Conservation (phyloP, 306 rosid species). For the Prunus padus region DNA sequence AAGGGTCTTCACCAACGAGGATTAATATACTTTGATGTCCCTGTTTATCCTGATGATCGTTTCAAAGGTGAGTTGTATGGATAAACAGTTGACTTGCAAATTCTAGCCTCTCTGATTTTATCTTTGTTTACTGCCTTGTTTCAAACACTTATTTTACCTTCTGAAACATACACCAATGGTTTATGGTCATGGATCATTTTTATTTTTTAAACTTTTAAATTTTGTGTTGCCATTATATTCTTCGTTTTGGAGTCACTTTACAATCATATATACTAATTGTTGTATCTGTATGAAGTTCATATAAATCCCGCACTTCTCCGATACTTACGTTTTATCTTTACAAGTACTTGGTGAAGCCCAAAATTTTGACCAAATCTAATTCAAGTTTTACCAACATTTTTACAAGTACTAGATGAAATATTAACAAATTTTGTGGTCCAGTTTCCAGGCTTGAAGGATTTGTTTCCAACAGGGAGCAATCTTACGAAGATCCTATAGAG, state of each 20-base stretch:
- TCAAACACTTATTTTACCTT: conserved; percentile 1
- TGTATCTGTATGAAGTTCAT: not conserved
- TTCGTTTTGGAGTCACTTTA: not conserved
- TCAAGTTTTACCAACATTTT: no score
- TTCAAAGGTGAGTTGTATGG: conserved; percentile 58
- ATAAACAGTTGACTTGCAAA: conserved; percentile 11
- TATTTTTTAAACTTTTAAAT: not conserved
- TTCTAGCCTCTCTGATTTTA: not conserved
- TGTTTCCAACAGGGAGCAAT: conserved; percentile 98
- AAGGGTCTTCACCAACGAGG: conserved; percentile 70
- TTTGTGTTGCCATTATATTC: not conserved
- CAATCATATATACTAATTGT: not conserved
- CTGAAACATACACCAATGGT: not conserved
- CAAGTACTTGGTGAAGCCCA: conserved; percentile 1
- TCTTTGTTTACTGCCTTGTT: conserved; percentile 1
- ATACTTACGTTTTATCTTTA: not conserved
- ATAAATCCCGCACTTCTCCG: not conserved
- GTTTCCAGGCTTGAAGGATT: conserved; percentile 98
- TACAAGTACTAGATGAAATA: conserved; percentile 3
- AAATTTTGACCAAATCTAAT: not conserved
- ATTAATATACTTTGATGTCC: conserved; percentile 81
- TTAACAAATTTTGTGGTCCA: conserved; percentile 44
- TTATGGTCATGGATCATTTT: not conserved
- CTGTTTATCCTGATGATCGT: conserved; percentile 77
- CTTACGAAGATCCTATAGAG: conserved; percentile 97